A percentile compares a stretch with the other conserved stretches of the same genome.
Evolutionary conservation across 164 flowering plant genomes (phyloP).

Genomic region (Dillenia suffruticosa): DNA sequence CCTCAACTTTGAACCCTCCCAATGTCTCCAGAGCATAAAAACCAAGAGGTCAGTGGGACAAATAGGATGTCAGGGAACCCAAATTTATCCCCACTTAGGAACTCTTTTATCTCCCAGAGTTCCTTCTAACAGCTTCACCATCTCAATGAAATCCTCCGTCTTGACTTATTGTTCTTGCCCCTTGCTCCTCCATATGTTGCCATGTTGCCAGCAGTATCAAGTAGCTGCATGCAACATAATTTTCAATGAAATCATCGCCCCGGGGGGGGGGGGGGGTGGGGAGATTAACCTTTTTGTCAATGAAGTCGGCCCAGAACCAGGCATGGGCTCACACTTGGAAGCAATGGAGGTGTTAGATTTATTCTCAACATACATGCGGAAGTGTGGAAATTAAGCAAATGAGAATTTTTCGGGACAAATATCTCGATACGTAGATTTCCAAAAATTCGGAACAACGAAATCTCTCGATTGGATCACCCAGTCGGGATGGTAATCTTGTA

Average conservation of each 20-base stretch:
- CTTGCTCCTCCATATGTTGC: conserved; percentile 37
- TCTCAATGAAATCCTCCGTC: conserved; percentile 39
- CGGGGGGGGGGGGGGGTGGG: neutral
- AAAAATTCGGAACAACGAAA: no score
- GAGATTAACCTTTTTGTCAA: conserved; percentile 43
- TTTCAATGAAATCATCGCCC: neutral
- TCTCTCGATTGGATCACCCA: no score
- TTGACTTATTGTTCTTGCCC: conserved; percentile 39
- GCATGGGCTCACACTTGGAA: conserved; percentile 36
- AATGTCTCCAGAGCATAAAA: conserved; percentile 34
- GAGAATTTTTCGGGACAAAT: no score
- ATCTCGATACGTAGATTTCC: no score
- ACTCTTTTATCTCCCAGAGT: conserved; percentile 41
- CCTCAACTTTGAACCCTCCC: conserved; percentile 42
- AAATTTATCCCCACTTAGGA: conserved; percentile 43
- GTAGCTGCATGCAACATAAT: conserved; percentile 24
- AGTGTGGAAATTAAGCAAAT: no score
- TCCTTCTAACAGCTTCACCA: conserved; percentile 44
- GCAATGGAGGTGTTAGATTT: conserved; percentile 42
- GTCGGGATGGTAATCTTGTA: no score
- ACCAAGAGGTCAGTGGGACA: conserved; percentile 40
- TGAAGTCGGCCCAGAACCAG: conserved; percentile 52
- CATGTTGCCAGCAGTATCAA: conserved; percentile 25
- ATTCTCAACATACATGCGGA: no score
- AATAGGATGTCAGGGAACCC: conserved; percentile 39